Conservation (phyloP, 2,329 filamentous ascomycete genomes). For the Aspergillus sp. region DNA sequence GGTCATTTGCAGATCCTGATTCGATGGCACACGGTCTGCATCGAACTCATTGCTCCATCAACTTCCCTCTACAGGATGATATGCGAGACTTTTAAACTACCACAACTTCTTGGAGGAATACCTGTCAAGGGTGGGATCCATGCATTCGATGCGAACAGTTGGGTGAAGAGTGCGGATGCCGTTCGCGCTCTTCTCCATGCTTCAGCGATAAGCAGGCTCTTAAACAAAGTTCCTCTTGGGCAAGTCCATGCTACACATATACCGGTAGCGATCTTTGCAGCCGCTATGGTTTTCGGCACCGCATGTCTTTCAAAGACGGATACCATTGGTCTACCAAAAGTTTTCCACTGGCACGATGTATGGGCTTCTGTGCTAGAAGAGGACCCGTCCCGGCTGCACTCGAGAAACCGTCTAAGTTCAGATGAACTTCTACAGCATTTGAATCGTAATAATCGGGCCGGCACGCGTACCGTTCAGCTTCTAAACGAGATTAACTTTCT, state of each 20-base stretch:
- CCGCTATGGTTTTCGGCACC: constrained; percentile 5
- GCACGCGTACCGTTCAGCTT: constrained; percentile 1
- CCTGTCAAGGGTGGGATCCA: too few species aligned
- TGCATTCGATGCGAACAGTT: constrained; percentile 3
- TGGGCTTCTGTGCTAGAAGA: constrained; percentile 1
- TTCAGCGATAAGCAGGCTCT: constrained; percentile 5
- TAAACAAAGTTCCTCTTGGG: constrained; percentile 6
- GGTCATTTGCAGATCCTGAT: constrained; percentile 2
- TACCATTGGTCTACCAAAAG: constrained; percentile 3
- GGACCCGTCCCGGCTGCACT: not conserved
- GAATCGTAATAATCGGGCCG: not conserved
- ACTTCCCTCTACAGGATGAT: constrained; percentile 7
- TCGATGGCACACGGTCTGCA: constrained; percentile 13
- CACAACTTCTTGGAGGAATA: constrained; percentile 5
- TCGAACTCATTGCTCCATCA: constrained; percentile 9
- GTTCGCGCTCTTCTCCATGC: constrained; percentile 9
- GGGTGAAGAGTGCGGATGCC: constrained; percentile 7
- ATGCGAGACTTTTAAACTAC: constrained; percentile 4
- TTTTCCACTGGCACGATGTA: constrained; percentile 3
- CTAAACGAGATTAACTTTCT: constrained; percentile 11
- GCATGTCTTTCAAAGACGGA: constrained; percentile 6
- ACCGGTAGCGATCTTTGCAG: constrained; percentile 10
- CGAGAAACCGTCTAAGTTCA: not conserved
- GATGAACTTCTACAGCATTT: not conserved
- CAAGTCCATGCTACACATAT: constrained; percentile 8